Conservation (phyloP, 306 rosid species). For the Crotalaria pallida region DNA sequence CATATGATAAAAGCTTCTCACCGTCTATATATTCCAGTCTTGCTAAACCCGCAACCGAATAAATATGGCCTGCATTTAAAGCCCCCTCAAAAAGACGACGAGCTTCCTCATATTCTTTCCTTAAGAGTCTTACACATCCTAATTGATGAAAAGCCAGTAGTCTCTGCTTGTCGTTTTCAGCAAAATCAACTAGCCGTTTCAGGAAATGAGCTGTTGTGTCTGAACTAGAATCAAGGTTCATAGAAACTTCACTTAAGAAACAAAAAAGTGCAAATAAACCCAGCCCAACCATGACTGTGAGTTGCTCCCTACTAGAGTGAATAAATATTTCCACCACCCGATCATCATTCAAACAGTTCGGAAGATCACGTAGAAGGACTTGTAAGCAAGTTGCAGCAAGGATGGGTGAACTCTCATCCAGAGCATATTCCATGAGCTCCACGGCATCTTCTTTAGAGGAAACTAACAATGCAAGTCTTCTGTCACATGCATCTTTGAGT, state of each 20-base stretch:
- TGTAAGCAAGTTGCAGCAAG: slow-evolving; percentile 90
- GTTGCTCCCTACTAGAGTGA: slow-evolving; percentile 50
- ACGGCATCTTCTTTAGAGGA: slow-evolving; percentile 78
- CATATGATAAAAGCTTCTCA: slow-evolving; percentile 59
- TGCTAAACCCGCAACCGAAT: slow-evolving; percentile 74
- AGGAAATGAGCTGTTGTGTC: slow-evolving; percentile 69
- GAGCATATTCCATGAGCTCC: slow-evolving; percentile 77
- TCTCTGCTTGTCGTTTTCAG: slow-evolving; percentile 72
- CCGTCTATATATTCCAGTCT: slow-evolving; percentile 63
- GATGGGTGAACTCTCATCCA: slow-evolving; percentile 60
- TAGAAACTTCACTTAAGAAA: slow-evolving; percentile 78
- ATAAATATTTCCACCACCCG: slow-evolving; percentile 66
- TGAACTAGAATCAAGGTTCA: slow-evolving; percentile 61
- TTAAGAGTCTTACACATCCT: slow-evolving; percentile 68
- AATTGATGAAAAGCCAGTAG: slow-evolving; percentile 66
- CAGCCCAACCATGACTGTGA: slow-evolving; percentile 71
- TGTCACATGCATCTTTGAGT: slow-evolving; percentile 83
- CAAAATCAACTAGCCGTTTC: slow-evolving; percentile 56
- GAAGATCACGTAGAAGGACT: slow-evolving; percentile 73
- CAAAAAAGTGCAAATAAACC: slow-evolving; percentile 71
- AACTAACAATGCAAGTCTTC: slow-evolving; percentile 71
- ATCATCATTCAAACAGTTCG: slow-evolving; percentile 63
- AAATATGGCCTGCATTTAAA: slow-evolving; percentile 68
- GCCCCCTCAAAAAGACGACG: slow-evolving; percentile 64
- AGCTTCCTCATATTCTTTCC: slow-evolving; percentile 79